These are phyloP conservation scores for Ilyonectria mors-panacis DNA, from an alignment of 2,329 filamentous ascomycete genomes.

Conservation along the genomic window DNA sequence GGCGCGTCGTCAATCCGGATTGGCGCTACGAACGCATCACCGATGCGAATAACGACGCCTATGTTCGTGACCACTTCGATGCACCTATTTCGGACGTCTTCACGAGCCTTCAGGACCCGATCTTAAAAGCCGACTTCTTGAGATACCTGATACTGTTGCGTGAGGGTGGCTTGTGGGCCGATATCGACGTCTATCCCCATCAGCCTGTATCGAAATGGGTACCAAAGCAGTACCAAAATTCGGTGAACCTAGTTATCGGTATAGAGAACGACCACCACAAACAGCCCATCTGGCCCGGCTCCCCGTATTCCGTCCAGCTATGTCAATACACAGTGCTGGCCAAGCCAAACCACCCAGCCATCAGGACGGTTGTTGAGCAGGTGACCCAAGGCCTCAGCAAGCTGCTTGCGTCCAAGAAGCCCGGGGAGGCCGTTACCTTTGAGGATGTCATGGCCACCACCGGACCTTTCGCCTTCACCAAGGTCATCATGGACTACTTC, in stretches of 20 bases:
- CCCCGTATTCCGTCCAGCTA: constrained; percentile 79
- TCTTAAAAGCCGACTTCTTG: constrained; percentile 73
- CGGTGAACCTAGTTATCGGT: constrained; percentile 77
- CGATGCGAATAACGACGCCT: constrained; percentile 47
- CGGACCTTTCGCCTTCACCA: constrained; percentile 51
- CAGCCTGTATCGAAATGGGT: constrained; percentile 78
- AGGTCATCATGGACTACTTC: constrained; percentile 51
- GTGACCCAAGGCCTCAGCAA: constrained; percentile 63
- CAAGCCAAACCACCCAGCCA: constrained; percentile 78
- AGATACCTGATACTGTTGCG: constrained; percentile 75
- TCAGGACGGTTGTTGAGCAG: constrained; percentile 75
- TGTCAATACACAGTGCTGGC: constrained; percentile 83
- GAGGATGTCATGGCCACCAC: constrained; percentile 52
- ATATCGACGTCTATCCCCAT: constrained; percentile 77
- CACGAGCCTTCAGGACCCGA: constrained; percentile 62
- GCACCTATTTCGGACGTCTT: constrained; percentile 67
- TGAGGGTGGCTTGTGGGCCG: constrained; percentile 78
- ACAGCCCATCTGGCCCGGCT: constrained; percentile 64
- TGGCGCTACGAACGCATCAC: constrained; percentile 50
- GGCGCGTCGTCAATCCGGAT: constrained; percentile 43
- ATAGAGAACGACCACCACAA: constrained; percentile 75
- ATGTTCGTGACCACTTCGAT: constrained; percentile 77
- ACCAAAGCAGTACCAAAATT: constrained; percentile 63
- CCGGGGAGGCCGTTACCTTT: constrained; percentile 37
- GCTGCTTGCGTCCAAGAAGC: constrained; percentile 39